Evolutionary conservation across 495 filamentous ascomycete genomes (phyloP), one percentile per base, ranked within the genome.

Genomic region (Evernia prunastri): DNA sequence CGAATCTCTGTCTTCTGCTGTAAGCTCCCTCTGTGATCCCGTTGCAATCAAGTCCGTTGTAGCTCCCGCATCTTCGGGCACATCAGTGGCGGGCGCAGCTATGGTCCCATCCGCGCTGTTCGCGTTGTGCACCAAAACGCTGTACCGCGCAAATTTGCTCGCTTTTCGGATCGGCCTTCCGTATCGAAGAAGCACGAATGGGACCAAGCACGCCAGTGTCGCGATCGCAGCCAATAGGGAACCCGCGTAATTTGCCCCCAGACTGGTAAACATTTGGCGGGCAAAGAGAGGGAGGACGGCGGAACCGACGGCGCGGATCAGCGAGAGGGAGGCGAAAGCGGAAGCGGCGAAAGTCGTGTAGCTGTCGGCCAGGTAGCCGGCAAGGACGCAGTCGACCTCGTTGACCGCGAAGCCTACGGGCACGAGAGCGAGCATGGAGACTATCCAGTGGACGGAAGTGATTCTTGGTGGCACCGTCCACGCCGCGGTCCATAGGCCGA

Each of bases 291-390:
- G 81, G 59, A 83, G 79, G 1, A 74, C 49, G 0, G 77, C 80
- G 0, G 79, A 77, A 0, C 82, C 60, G 12, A 78, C 40, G 0
- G 79, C 77, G 3, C 81, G 74, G 13, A 81, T 43, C 12, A 83
- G 74, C 0, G 76, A 71, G 59, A 84, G 64, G 0, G 80, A 76
- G 12, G 80, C 80, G 49, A 80, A 79, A 4, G 77, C 82, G 59
- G 79, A 82, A 0, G 80, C 78, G 0, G 80, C 77, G 64, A 81
- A 82, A 43, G 75, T 75, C 13, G 78, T 71, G 64, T 84, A 85
- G 27, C 77, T 72, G 67, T 84, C 81, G 20, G 80, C 77, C 17
- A 85, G 73, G 62, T 85, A 85, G 1, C 78, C 80, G 23, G 76
- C 73, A 0, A 84, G 71, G 18, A 78, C 75, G 2, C 73, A 78